Conservation (phyloP, 345 rosid species). For the Clausena lansium region DNA sequence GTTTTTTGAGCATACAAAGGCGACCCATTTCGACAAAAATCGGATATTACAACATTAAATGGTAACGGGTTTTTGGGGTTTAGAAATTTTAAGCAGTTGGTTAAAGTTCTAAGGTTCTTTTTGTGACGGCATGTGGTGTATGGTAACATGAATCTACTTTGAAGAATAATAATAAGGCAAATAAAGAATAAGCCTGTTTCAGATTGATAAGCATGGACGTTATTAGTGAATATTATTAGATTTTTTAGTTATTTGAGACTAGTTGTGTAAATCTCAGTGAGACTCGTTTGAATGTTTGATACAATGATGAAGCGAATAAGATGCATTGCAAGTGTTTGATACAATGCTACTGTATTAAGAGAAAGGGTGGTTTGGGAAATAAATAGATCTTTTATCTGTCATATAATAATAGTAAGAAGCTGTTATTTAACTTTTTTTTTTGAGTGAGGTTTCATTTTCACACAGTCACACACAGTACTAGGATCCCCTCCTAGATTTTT, state of each 20-base stretch:
- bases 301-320: neutral
- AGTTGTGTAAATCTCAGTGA: slow-evolving; percentile 21
- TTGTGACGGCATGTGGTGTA: slow-evolving; percentile 25
- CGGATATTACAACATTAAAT: slow-evolving; percentile 43
- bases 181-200: slow-evolving; percentile 27
- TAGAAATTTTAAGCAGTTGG: slow-evolving; percentile 32
- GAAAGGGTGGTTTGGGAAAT: neutral
- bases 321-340: neutral
- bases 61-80: slow-evolving; percentile 33
- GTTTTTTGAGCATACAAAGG: slow-evolving; percentile 34
- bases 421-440: too few species aligned
- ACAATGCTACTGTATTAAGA: neutral
- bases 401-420: too few species aligned
- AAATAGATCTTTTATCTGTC: too few species aligned
- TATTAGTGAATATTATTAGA: slow-evolving; percentile 11
- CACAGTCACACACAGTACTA: too few species aligned
- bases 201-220: slow-evolving; percentile 34
- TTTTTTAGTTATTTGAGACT: slow-evolving; percentile 14
- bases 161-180: slow-evolving; percentile 19
- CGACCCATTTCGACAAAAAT: slow-evolving; percentile 40
- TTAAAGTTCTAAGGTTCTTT: slow-evolving; percentile 24
- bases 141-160: slow-evolving; percentile 30
- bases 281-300: slow-evolving; percentile 1
- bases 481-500: too few species aligned
- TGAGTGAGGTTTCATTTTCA: too few species aligned